Percentiles rank a stretch among this genome's conserved stretches.
phyloP scores from a whole-genome alignment of 441 rosid species.

The Capsella rubella region DNA sequence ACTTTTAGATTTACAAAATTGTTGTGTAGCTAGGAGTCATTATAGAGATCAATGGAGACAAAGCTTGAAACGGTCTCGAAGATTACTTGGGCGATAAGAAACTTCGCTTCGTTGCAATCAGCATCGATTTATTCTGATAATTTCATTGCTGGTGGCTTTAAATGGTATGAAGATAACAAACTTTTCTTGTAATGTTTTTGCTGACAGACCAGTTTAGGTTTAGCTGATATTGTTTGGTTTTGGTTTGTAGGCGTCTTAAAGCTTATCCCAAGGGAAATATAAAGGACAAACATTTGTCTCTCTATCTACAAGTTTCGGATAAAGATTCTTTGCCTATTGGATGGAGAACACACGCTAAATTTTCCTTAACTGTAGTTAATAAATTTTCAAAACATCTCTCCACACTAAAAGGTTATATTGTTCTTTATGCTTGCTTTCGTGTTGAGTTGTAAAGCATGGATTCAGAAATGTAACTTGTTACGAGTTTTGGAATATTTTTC shows the following conservation, averaged over 20 bases:
- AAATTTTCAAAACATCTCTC: neutral
- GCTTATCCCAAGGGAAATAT: neutral
- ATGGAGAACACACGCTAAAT: constrained; percentile 22
- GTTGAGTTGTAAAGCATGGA: too few relatives aligned
- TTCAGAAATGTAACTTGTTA: too few relatives aligned
- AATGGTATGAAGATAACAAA: constrained; percentile 49
- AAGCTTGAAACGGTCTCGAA: constrained; percentile 10
- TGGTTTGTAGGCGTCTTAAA: neutral
- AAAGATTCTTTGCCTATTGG: neutral
- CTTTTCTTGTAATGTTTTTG: too few relatives aligned
- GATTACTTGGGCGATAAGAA: constrained; percentile 58
- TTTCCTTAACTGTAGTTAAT: neutral
- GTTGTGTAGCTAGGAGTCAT: neutral
- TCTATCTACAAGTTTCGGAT: constrained; percentile 4
- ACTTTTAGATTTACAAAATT: too few relatives aligned
- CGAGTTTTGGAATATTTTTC: too few relatives aligned
- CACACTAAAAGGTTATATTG: neutral
- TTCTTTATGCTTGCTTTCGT: too few relatives aligned
- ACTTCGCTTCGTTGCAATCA: constrained; percentile 52
- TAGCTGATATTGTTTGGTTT: neutral
- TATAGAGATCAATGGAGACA: neutral
- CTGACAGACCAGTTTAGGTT: neutral
- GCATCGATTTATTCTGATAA: constrained; percentile 54
- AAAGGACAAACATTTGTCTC: neutral
- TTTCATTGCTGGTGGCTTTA: constrained; percentile 54